Conservation (phyloP, 495 filamentous ascomycete genomes). For the Lasiosphaeria ovina region DNA sequence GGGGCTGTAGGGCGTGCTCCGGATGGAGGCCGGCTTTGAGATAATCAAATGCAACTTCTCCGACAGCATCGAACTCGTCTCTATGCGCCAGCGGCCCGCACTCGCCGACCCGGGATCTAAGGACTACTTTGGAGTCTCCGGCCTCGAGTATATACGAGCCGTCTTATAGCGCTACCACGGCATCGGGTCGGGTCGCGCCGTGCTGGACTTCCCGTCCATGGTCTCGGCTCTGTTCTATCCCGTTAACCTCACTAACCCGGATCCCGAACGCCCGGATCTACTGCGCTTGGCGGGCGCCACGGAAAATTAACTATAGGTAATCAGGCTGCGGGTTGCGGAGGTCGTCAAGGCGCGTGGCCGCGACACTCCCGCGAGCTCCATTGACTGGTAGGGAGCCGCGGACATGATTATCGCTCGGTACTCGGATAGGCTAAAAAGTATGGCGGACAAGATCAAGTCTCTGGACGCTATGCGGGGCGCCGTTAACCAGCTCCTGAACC, state of each 20-base stretch:
- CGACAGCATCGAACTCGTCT: conserved; percentile 24
- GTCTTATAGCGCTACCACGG: conserved; percentile 56
- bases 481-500: conserved; percentile 44
- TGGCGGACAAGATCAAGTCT: conserved; percentile 38
- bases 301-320: conserved; percentile 32
- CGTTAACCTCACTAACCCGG: conserved; percentile 53
- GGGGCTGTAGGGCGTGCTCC: conserved; percentile 59
- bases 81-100: conserved; percentile 12
- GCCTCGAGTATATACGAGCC: conserved; percentile 41
- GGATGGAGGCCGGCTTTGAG: conserved; percentile 70
- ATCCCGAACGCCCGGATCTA: conserved; percentile 32
- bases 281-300: conserved; percentile 47
- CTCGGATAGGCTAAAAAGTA: conserved; percentile 47
- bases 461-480: conserved; percentile 41
- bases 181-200: conserved; percentile 53
- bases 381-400: conserved; percentile 60
- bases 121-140: conserved; percentile 11
- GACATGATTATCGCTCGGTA: conserved; percentile 64
- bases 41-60: conserved; percentile 64
- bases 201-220: conserved; percentile 60
- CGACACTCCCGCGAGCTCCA: conserved; percentile 12
- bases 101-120: background rate
- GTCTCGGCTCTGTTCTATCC: conserved; percentile 57
- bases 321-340: conserved; percentile 43
- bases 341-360: conserved; percentile 33